A percentile compares a stretch with the other conserved stretches of the same genome.
phyloP scores from a whole-genome alignment of 768 basidiomycete species.

The Hygrophorus russula region DNA sequence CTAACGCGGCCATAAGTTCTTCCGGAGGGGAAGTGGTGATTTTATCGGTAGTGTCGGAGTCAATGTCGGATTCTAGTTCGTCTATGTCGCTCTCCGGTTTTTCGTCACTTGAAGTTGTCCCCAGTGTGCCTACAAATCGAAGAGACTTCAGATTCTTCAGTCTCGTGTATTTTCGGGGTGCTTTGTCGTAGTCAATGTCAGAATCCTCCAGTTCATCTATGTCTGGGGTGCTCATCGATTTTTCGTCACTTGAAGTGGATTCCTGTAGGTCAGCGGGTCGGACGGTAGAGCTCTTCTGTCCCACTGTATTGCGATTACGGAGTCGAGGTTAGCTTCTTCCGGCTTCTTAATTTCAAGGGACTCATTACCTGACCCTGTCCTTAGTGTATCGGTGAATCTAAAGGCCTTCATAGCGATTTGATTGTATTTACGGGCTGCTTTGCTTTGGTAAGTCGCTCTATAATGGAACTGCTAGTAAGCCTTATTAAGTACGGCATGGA shows the following conservation, averaged over 20 bases:
- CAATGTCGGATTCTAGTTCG: neutral
- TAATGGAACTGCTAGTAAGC: too few species aligned
- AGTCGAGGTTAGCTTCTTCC: neutral
- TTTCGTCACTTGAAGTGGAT: constrained; percentile 1
- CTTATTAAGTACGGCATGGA: too few species aligned
- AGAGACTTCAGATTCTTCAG: neutral
- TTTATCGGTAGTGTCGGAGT: neutral
- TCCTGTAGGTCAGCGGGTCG: neutral
- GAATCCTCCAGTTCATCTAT: neutral
- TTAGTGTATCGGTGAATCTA: neutral
- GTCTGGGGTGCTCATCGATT: neutral
- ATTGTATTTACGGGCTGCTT: constrained; percentile 4
- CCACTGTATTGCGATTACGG: constrained; percentile 1
- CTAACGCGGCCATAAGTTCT: constrained; percentile 23
- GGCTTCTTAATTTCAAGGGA: neutral
- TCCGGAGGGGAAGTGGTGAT: constrained; percentile 14
- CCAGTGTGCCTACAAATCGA: neutral
- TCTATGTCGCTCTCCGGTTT: neutral
- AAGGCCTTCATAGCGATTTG: too few species aligned
- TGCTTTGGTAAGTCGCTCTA: neutral
- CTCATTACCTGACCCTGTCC: neutral
- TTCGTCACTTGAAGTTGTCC: constrained; percentile 2
- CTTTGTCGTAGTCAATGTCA: neutral
- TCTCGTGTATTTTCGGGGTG: constrained; percentile 3
- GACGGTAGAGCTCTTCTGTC: neutral